Evolutionary conservation across 2,329 filamentous ascomycete genomes (phyloP), one percentile per base, ranked within the genome.

Genomic region (Aspergillus pseudoterreus): DNA sequence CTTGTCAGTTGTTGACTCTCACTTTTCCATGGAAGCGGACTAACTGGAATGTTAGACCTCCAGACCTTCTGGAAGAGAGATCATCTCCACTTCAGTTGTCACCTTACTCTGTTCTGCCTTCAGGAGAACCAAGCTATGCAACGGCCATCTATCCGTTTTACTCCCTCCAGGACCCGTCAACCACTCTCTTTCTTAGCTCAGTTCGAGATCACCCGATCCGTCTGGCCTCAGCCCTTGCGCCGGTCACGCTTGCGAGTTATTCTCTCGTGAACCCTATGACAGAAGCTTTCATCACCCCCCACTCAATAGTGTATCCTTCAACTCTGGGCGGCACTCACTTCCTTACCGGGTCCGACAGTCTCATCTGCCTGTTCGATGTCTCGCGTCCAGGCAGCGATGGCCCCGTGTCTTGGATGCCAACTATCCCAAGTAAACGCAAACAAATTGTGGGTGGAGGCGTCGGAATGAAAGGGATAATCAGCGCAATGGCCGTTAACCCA

Each of bases 341-440:
- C 65, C 67, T 85, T 46, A 80, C 82, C 4, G 83, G 82, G n/a
- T 74, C 74, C 2, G 71, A 78, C 36, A 78, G 78, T 53, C 60
- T 74, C 10, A 76, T 86, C 43, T 76, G 78, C 41, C 62, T 78
- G 14, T 86, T 85, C 60, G 82, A 86, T 63, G 61, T 82, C 22
- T 69, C 71, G 4, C 70, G 78, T 9, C 63, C 75, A 4, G 72
- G 75, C 3, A 67, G 56, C 22, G 67, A 75, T 22, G 76, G 72
- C 0, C 82, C 83, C 0, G 52, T 77, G 1, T 61, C 67, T 1
- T 69, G 67, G 45, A 66, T 75, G 57, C 69, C 69, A 3, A 80
- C 80, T 15, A 78, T 79, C 21, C 77, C 78, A 8, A 76, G 72
- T 52, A 75, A 72, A 53, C 71, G 74, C 41, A 76, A 71, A 58